These are phyloP conservation scores for Solanum aculeatissimum DNA, from an alignment of 305 asterid species.

Conservation along the genomic window DNA sequence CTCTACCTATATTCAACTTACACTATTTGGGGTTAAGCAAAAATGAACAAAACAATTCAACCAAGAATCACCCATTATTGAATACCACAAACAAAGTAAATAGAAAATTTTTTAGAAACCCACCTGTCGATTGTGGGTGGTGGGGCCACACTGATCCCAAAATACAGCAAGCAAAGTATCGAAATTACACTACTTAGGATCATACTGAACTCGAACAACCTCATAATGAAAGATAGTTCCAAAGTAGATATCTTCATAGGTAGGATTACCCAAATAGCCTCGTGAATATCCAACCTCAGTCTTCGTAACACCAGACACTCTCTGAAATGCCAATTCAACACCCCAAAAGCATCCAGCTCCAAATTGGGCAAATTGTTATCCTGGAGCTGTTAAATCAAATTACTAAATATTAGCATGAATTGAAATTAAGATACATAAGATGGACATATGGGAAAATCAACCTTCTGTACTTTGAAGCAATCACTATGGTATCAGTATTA, in stretches of 20 bases:
- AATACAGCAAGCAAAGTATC: constrained; percentile 59
- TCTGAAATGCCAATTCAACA: constrained; percentile 75
- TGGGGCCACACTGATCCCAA: constrained; percentile 87
- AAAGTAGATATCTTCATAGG: constrained; percentile 68
- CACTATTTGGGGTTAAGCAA: neutral
- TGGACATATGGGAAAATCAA: no score
- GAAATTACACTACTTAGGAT: constrained; percentile 67
- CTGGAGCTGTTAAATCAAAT: no score
- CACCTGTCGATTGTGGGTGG: constrained; percentile 90
- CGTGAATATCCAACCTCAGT: constrained; percentile 86
- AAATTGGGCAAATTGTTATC: constrained; percentile 73
- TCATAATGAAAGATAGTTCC: constrained; percentile 73
- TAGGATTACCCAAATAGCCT: constrained; percentile 57
- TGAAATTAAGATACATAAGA: no score
- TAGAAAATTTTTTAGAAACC: neutral
- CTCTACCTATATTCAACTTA: neutral
- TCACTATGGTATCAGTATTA: no score
- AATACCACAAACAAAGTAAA: neutral
- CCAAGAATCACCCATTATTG: neutral
- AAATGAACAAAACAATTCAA: neutral
- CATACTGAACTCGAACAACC: constrained; percentile 86
- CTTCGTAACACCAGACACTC: constrained; percentile 71
- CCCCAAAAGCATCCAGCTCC: constrained; percentile 99
- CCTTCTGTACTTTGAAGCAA: no score
- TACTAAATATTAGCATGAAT: no score